Percentiles rank a stretch among this genome's conserved stretches.
phyloP scores from a whole-genome alignment of 139 green algal genomes.

The Astrephomene gubernaculifera region DNA sequence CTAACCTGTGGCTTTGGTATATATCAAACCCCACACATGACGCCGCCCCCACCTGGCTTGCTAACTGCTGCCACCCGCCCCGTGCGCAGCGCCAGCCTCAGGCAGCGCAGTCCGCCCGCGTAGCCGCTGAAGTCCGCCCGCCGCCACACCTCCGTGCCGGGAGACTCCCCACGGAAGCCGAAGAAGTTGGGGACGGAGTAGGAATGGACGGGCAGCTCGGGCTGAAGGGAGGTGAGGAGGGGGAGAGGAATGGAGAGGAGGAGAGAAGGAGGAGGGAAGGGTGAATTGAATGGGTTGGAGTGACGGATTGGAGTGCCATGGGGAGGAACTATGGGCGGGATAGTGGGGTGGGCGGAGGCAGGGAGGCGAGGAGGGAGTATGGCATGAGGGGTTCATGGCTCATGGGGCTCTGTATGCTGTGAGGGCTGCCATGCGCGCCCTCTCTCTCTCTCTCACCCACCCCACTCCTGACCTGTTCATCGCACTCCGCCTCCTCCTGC shows the following conservation, averaged over 20 bases:
- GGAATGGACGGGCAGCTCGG: constrained; percentile 56
- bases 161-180: constrained; percentile 59
- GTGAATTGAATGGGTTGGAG: neutral
- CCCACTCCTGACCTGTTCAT: constrained; percentile 5
- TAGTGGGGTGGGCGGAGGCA: neutral
- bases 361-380: neutral
- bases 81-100: constrained; percentile 51
- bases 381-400: too few relatives aligned
- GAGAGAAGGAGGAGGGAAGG: neutral
- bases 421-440: too few relatives aligned
- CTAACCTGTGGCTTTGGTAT: too few relatives aligned
- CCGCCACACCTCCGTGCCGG: constrained; percentile 44
- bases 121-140: constrained; percentile 62
- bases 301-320: too few relatives aligned
- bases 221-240: neutral
- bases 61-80: constrained; percentile 14
- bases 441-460: too few relatives aligned
- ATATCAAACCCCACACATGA: neutral
- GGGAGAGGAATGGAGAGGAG: neutral
- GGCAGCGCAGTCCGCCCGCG: constrained; percentile 47
- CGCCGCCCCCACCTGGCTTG: neutral
- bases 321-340: too few relatives aligned
- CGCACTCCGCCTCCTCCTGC: constrained; percentile 39
- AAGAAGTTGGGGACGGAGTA: constrained; percentile 56
- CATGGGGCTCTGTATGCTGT: too few relatives aligned